Evolutionary conservation across 2,329 filamentous ascomycete genomes (phyloP).

Genomic region (Monosporascus cannonballus): DNA sequence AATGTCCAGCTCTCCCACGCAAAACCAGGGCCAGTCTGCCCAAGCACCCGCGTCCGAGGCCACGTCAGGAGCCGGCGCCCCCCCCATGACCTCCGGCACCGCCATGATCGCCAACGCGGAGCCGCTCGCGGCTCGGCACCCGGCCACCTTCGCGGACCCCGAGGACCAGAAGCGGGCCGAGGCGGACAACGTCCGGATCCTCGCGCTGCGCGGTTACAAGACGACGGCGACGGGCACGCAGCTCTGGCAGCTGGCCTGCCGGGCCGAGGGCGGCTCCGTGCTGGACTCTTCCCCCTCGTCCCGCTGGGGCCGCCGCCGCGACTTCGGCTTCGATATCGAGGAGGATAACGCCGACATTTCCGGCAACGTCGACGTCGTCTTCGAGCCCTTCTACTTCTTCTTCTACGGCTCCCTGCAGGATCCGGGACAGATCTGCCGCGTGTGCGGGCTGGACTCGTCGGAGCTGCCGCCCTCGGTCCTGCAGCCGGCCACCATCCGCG

Average conservation of each 20-base stretch:
- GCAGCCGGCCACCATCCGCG: constrained; percentile 9
- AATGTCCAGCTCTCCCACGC: too few relatives aligned
- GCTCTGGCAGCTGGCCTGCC: constrained; percentile 4
- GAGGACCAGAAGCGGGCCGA: not conserved
- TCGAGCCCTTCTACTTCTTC: constrained; percentile 22
- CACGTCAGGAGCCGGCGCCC: too few relatives aligned
- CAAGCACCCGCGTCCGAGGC: too few relatives aligned
- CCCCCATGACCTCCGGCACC: too few relatives aligned
- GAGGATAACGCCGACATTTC: not conserved
- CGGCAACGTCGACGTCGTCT: constrained; percentile 3
- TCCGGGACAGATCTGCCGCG: not conserved
- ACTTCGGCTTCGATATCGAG: not conserved
- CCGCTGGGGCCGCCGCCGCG: not conserved
- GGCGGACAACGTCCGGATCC: not conserved
- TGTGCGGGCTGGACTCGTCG: not conserved
- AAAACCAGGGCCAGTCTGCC: too few relatives aligned
- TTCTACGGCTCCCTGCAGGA: constrained; percentile 21
- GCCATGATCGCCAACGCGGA: too few relatives aligned
- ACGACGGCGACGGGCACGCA: constrained; percentile 5
- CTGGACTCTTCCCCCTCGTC: not conserved
- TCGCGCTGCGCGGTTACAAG: constrained; percentile 10
- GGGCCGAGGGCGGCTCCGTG: not conserved
- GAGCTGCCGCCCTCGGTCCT: not conserved
- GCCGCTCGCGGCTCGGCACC: too few relatives aligned
- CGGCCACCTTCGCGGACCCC: not conserved